phyloP scores from a whole-genome alignment of 208 protist genomes.

The Wallacemonas sp. region DNA sequence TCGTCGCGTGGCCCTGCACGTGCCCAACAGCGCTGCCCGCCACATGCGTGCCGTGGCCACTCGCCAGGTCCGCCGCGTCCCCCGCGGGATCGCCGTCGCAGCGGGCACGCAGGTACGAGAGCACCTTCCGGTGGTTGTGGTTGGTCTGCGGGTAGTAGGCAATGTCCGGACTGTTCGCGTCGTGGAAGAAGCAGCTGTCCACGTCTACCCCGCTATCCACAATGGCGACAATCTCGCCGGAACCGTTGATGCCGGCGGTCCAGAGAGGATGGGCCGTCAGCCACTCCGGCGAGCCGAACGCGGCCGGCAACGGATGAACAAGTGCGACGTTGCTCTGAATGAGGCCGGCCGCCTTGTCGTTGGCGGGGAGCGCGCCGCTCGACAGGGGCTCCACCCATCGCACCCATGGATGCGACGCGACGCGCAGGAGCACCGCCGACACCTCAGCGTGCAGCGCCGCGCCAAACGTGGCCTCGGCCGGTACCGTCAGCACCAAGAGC shows the following conservation, averaged over 20 bases:
- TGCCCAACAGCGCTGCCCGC: conserved; percentile 64
- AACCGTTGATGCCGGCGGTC: conserved; percentile 66
- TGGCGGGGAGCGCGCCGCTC: conserved; percentile 32
- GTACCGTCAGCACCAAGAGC: not conserved
- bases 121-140: conserved; percentile 80
- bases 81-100: not conserved
- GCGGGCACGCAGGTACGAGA: conserved; percentile 56
- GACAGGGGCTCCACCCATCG: conserved; percentile 68
- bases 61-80: conserved; percentile 29
- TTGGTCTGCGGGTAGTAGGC: conserved; percentile 74
- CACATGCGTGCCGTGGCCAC: conserved; percentile 90
- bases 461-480: not conserved
- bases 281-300: not conserved
- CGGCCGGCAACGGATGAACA: not conserved
- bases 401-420: conserved; percentile 58
- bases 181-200: conserved; percentile 88
- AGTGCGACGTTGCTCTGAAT: conserved; percentile 42
- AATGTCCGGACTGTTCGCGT: conserved; percentile 39
- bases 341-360: conserved; percentile 35
- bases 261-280: conserved; percentile 44
- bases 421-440: conserved; percentile 17
- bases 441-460: not conserved
- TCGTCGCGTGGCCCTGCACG: conserved; percentile 9
- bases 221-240: conserved; percentile 82
- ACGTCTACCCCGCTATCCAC: conserved; percentile 87